Conservation (phyloP, 139 green algal genomes). For the Closterium sp. region DNA sequence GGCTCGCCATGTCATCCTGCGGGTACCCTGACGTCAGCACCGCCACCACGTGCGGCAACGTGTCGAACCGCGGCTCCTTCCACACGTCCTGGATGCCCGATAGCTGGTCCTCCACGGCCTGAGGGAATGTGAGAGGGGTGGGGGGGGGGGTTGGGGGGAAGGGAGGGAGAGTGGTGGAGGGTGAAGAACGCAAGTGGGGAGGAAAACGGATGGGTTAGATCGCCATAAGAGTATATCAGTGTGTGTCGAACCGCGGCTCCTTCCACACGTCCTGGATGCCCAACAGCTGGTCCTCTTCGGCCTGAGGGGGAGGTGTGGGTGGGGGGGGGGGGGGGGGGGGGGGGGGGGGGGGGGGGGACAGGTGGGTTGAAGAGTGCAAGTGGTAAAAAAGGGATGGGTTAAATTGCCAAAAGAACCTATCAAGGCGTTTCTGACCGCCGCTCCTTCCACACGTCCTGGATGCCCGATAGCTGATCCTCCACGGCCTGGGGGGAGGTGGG, state of each 20-base stretch:
- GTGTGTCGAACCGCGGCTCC: not conserved
- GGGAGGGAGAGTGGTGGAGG: too few relatives aligned
- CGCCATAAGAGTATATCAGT: too few relatives aligned
- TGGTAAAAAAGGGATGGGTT: too few relatives aligned
- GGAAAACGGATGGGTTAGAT: too few relatives aligned
- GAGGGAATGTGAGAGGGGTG: not conserved
- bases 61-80: slow-evolving; percentile 48
- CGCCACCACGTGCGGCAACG: slow-evolving; percentile 51
- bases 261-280: slow-evolving; percentile 41
- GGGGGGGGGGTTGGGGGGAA: too few relatives aligned
- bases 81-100: slow-evolving; percentile 25
- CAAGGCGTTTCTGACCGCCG: not conserved
- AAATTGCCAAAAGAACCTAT: not conserved
- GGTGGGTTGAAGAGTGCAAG: too few relatives aligned
- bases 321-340: too few relatives aligned
- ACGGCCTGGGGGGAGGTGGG: too few relatives aligned
- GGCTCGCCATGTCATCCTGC: not conserved
- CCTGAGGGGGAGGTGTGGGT: not conserved
- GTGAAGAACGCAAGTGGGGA: too few relatives aligned
- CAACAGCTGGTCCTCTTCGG: slow-evolving; percentile 38
- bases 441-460: slow-evolving; percentile 36
- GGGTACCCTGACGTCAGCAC: slow-evolving; percentile 41
- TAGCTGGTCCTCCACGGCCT: slow-evolving; percentile 42
- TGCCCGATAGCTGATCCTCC: slow-evolving; percentile 38
- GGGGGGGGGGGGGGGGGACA: too few relatives aligned